phyloP scores from a whole-genome alignment of 371 early-diverging fungal species.

The Saksenaea vasiformis region DNA sequence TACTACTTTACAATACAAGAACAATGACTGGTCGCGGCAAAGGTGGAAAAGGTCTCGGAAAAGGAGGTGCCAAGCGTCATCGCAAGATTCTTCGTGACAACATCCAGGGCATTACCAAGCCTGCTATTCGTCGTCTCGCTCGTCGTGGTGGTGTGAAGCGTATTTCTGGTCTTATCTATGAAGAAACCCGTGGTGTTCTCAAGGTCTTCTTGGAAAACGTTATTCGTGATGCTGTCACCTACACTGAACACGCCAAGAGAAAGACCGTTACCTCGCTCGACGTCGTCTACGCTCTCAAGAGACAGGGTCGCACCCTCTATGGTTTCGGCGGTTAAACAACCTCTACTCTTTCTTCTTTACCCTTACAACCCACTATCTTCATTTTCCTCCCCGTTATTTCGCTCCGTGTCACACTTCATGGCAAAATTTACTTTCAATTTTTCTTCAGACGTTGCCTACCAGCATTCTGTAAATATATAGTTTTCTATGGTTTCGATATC shows the following conservation, averaged over 20 bases:
- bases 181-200: slow-evolving; percentile 97
- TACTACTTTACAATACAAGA: slow-evolving; percentile 12
- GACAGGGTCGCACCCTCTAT: slow-evolving; percentile 94
- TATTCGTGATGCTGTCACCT: slow-evolving; percentile 97
- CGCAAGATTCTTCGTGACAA: slow-evolving; percentile 99
- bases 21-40: slow-evolving; percentile 95
- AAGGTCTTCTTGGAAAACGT: slow-evolving; percentile 98
- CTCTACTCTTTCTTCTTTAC: background rate
- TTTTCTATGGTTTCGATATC: no score
- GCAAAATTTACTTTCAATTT: no score
- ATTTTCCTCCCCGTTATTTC: background rate
- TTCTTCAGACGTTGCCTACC: no score
- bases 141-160: slow-evolving; percentile 99
- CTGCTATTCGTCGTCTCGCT: slow-evolving; percentile 99
- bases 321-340: slow-evolving; percentile 33
- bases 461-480: no score
- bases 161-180: slow-evolving; percentile 99
- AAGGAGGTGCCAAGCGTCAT: slow-evolving; percentile 98
- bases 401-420: no score
- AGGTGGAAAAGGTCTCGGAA: slow-evolving; percentile 97
- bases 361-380: background rate
- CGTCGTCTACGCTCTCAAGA: slow-evolving; percentile 96
- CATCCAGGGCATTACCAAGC: slow-evolving; percentile 99
- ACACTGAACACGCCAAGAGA: slow-evolving; percentile 99
- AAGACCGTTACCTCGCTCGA: slow-evolving; percentile 95